These are phyloP conservation scores for Bonia amplexicaulis DNA, from an alignment of 176 grass and related monocot genomes.

Conservation along the genomic window DNA sequence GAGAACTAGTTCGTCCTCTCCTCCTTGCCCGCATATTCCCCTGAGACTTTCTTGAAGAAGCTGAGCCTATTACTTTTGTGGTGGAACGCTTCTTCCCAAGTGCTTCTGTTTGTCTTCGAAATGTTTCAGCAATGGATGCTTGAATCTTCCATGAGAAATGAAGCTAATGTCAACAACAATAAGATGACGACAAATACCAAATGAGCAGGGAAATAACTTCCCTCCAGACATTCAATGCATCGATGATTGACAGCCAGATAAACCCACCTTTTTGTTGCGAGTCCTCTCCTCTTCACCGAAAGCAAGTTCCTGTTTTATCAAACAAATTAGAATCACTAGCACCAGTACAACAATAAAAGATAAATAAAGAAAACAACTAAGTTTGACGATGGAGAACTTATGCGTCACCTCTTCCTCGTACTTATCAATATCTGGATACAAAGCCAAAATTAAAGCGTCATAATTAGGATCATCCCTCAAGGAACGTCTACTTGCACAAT, in stretches of 20 bases:
- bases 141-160: constrained; percentile 65
- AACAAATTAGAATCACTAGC: constrained; percentile 27
- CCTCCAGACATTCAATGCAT: constrained; percentile 2
- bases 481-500: constrained; percentile 85
- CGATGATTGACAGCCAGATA: constrained; percentile 16
- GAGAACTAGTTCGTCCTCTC: constrained; percentile 50
- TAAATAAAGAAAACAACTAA: constrained; percentile 17
- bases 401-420: constrained; percentile 80
- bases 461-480: constrained; percentile 90
- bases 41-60: constrained; percentile 42
- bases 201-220: background rate
- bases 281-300: constrained; percentile 67
- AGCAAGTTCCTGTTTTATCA: constrained; percentile 64
- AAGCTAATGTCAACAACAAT: constrained; percentile 28
- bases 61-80: constrained; percentile 33
- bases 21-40: constrained; percentile 42
- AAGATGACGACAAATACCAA: constrained; percentile 1
- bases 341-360: constrained; percentile 22
- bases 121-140: constrained; percentile 76
- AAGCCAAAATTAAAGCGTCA: constrained; percentile 75
- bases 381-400: constrained; percentile 11
- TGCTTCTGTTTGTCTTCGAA: constrained; percentile 73
- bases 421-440: constrained; percentile 92
- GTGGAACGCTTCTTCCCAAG: constrained; percentile 54
- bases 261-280: constrained; percentile 65